Evolutionary conservation across 1,284 basidiomycete genomes (phyloP).

Genomic region (Stygiomarasmius scandens): DNA sequence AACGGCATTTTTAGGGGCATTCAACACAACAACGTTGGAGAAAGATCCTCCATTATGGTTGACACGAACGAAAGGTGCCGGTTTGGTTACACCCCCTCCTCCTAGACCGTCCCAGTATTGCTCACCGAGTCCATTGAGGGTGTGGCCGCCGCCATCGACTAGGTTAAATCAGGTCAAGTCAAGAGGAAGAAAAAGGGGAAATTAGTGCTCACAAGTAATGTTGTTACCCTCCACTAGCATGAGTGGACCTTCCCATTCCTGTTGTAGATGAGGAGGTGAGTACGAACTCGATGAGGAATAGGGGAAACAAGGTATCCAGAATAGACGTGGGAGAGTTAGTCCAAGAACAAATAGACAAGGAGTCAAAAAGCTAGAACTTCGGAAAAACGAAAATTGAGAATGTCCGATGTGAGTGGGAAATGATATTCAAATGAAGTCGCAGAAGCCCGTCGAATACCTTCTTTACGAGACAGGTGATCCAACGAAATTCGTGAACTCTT

Average conservation of each 20-base stretch:
- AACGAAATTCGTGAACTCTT: too few relatives aligned
- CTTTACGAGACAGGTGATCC: too few relatives aligned
- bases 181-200: not conserved
- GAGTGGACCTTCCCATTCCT: constrained; percentile 12
- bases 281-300: not conserved
- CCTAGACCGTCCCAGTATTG: constrained; percentile 41
- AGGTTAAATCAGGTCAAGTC: not conserved
- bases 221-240: constrained; percentile 11
- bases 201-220: constrained; percentile 11
- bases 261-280: not conserved
- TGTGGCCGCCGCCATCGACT: constrained; percentile 3
- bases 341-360: too few relatives aligned
- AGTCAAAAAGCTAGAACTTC: too few relatives aligned
- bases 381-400: too few relatives aligned
- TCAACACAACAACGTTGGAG: constrained; percentile 24
- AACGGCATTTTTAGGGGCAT: constrained; percentile 6
- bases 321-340: too few relatives aligned
- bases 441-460: too few relatives aligned
- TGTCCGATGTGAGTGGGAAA: too few relatives aligned
- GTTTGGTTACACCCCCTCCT: constrained; percentile 28
- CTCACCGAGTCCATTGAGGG: constrained; percentile 25
- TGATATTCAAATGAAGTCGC: too few relatives aligned
- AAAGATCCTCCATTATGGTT: constrained; percentile 21
- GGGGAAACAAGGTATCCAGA: too few relatives aligned
- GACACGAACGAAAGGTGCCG: constrained; percentile 34